Evolutionary conservation across 1,139 yeast species (phyloP).

Genomic region (Sugiyamaella japonica): DNA sequence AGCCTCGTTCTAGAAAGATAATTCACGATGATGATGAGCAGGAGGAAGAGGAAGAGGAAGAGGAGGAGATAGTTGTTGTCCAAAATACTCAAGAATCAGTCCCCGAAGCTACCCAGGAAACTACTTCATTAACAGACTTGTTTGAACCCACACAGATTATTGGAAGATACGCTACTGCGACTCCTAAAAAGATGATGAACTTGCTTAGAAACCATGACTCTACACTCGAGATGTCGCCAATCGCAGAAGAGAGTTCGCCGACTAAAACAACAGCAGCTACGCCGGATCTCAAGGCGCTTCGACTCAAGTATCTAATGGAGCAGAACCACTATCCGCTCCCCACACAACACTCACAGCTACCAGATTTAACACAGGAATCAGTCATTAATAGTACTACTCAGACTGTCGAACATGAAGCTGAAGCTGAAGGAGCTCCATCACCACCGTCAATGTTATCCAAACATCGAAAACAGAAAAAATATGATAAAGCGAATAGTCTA

Average conservation of each 20-base stretch:
- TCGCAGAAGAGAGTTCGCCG: background rate
- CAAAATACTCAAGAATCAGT: slow-evolving; percentile 13
- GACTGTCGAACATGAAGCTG: background rate
- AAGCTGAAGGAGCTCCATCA: background rate
- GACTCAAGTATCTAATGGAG: slow-evolving; percentile 14
- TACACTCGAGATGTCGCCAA: background rate
- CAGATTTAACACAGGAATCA: slow-evolving; percentile 13
- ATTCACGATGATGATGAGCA: slow-evolving; percentile 8
- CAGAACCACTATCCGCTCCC: slow-evolving; percentile 15
- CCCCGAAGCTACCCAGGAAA: background rate
- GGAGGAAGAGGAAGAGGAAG: slow-evolving; percentile 12
- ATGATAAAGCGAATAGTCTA: slow-evolving; percentile 53
- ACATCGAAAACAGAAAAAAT: slow-evolving; percentile 5
- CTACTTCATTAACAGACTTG: slow-evolving; percentile 6
- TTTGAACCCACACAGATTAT: slow-evolving; percentile 21
- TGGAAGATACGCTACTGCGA: background rate
- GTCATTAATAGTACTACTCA: slow-evolving; percentile 2
- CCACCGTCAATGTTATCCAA: background rate
- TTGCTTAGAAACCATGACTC: slow-evolving; percentile 6
- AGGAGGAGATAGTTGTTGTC: slow-evolving; percentile 5
- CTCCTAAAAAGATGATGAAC: slow-evolving; percentile 19
- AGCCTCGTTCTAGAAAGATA: slow-evolving; percentile 8
- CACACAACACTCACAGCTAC: slow-evolving; percentile 20
- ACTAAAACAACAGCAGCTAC: slow-evolving; percentile 7
- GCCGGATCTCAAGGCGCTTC: slow-evolving; percentile 11